These are phyloP conservation scores for Candida labiduridarum DNA, from an alignment of 1,139 yeast species.

Conservation along the genomic window DNA sequence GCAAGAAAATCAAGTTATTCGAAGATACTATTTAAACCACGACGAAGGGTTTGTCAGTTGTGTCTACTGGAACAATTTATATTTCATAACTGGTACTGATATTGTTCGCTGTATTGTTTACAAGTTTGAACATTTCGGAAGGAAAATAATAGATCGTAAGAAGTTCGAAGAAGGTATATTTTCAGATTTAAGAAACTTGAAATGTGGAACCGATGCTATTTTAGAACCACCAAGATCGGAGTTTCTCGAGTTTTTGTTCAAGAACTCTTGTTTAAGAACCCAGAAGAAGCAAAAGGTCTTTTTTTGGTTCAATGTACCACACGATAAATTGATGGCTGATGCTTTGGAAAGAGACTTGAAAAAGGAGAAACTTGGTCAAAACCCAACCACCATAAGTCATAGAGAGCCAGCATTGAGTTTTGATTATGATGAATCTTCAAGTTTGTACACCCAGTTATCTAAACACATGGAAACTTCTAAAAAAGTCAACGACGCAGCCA, in stretches of 20 bases:
- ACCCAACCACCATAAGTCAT: slow-evolving; percentile 61
- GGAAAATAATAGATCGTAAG: slow-evolving; percentile 80
- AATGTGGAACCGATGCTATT: slow-evolving; percentile 86
- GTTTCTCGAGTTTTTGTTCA: slow-evolving; percentile 80
- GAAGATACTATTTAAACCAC: slow-evolving; percentile 81
- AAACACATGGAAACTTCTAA: slow-evolving; percentile 46
- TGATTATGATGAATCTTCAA: slow-evolving; percentile 50
- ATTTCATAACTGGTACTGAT: slow-evolving; percentile 94
- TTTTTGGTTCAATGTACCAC: slow-evolving; percentile 96
- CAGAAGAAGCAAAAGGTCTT: slow-evolving; percentile 97
- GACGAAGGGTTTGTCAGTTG: slow-evolving; percentile 93
- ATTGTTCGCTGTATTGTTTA: slow-evolving; percentile 90
- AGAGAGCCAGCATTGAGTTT: slow-evolving; percentile 68
- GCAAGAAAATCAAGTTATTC: slow-evolving; percentile 85
- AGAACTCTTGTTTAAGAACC: slow-evolving; percentile 85
- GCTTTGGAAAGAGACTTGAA: slow-evolving; percentile 92
- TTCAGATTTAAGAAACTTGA: slow-evolving; percentile 83
- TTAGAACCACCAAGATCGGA: slow-evolving; percentile 87
- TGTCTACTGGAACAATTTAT: slow-evolving; percentile 88
- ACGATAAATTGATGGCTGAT: slow-evolving; percentile 89
- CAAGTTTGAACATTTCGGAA: slow-evolving; percentile 87
- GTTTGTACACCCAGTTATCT: slow-evolving; percentile 51
- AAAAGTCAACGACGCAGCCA: slow-evolving; percentile 10
- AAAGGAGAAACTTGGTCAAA: slow-evolving; percentile 62
- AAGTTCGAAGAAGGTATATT: slow-evolving; percentile 97